Evolutionary conservation across 176 grass and related monocot genomes (phyloP), one percentile per base, ranked within the genome.

Genomic region (Elaeis guineensis): DNA sequence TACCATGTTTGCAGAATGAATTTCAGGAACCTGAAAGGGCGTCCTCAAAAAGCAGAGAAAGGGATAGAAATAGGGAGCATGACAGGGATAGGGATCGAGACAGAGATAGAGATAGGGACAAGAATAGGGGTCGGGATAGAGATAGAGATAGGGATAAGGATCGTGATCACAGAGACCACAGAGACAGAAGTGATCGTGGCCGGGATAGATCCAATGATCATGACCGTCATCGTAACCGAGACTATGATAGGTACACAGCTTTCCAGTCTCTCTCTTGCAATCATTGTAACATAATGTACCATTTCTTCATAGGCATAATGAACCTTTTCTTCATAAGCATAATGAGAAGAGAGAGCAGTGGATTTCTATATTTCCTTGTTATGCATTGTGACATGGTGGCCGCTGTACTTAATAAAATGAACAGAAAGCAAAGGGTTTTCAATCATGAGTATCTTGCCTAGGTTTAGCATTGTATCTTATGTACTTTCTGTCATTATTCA

Each of bases 161-260:
- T 51, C 75, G 69, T 21, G 82, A 83, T 59, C 83, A 77, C 59
- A 90, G 92, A 74, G 90, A 89, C 5, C 77, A 86, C 68, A 67
- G 69, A 2, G 92, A 97, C 55, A 80, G 86, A 78, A 80, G 75
- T 49, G 78, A 86, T 12, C 35, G 25, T 78, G 74, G 56, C 24
- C 70, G 59, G 55, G 86, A 71, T 51, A 72, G 71, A 72, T 56
- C 78, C 25, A 87, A 91, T 78, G 87, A 90, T 16, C 79, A 74
- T 66, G 80, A 88, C 55, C 78, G 75, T 54, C 87, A 64, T 50
- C 23, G 58, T 0, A 78, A 75, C 50, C 74, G 56, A 62, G 86
- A 90, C 75, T 35, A 59, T 72, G 86, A 90, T 62, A 82, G 86
- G 86, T 89, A 74, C 24, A 23, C 1, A 30, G 5, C 26, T 59